Base-by-base conservation (phyloP, 1,139 yeast genomes). In the Arxiozyma heterogenica region DNA sequence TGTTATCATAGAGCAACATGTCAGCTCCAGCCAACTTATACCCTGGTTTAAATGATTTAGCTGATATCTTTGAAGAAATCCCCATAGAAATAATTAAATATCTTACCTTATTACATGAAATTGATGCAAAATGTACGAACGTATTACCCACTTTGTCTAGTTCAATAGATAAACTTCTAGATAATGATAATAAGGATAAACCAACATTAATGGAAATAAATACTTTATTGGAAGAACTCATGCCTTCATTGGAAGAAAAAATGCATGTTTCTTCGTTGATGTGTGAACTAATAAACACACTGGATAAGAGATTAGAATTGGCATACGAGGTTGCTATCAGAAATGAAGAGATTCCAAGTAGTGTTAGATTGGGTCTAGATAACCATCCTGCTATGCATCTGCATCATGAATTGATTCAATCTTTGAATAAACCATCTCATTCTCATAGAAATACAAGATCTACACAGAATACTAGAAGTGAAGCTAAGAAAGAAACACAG, bases 241-340 rank as follows among this genome's bases (percentile, higher is more conserved):
- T 93, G 74, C 98, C 98, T 0, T 89, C 96, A 60, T 73, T 93
- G 56, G 98, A 93, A 66, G 98, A 93, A 68, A 93, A 93, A 71
- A 90, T 93, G 95, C 97, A 93, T 67, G 97, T 93, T 43, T 94
- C 98, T 3, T 84, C 93, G 1, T 86, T 89, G 43, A 96, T 97
- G 30, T 80, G 88, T 38, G 98, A 91, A 63, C 79, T 85, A 23
- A 78, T 90, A 52, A 74, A 77, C 45, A 81, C 84, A 59, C 88
- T 89, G 64, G 74, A 88, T 60, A 77, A 75, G 53, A 75, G 97
- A 50, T 78, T 93, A 59, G 87, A 91, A 66, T 81, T 85, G 60
- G 96, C 89, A 66, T 91, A 82, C 72, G 82, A 84, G 53, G 78
- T 89, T 45, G 79, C 91, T 42, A 74, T 80, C 53, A 81, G 83